Base-by-base conservation (phyloP, 139 green algal genomes). In the Tetratostichococcus sp. region DNA sequence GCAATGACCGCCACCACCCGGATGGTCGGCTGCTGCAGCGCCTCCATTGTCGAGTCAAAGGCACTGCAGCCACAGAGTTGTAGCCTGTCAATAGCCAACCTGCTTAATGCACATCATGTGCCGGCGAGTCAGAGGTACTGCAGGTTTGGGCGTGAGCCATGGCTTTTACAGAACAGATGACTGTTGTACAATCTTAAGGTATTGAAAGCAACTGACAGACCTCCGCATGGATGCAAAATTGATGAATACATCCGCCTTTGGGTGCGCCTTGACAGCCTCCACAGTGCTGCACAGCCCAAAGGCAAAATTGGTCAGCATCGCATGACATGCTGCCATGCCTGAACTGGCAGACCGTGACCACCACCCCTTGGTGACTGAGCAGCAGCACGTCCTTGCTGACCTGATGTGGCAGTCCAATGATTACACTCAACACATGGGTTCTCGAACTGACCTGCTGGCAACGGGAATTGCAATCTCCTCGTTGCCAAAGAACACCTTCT, bases 191-290 rank as follows among this genome's bases (percentile, higher is more conserved):
- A n/a, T n/a, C n/a, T n/a, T n/a, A n/a, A n/a, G n/a, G n/a, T n/a
- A n/a, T n/a, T n/a, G n/a, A n/a, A n/a, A n/a, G n/a, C n/a, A n/a
- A n/a, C n/a, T n/a, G n/a, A n/a, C 76, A 28, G 71, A 90, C 88
- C 87, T 96, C 25, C 93, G 80, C 82, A 93, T 97, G 2, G 90
- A 97, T 0, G 94, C 92, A 76, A 97, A 98, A 82, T 98, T 98
- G 79, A 98, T 93, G 81, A 98, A 97, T 26, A 98, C 87, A 50
- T 98, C 93, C 25, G 93, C 93, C 50, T 72, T 83, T 39, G 90
- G 89, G 78, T 95, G 87, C 42, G 87, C 85, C 17, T 88, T 84
- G 0, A 82, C 85, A 0, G 94, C 94, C 58, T 91, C 88, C 23
- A 80, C 76, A 0, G 89, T 93, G 75, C 81, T 62, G 50, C 50